These are phyloP conservation scores for Dipteronia dyeriana DNA, from an alignment of 345 rosid species.

Conservation along the genomic window DNA sequence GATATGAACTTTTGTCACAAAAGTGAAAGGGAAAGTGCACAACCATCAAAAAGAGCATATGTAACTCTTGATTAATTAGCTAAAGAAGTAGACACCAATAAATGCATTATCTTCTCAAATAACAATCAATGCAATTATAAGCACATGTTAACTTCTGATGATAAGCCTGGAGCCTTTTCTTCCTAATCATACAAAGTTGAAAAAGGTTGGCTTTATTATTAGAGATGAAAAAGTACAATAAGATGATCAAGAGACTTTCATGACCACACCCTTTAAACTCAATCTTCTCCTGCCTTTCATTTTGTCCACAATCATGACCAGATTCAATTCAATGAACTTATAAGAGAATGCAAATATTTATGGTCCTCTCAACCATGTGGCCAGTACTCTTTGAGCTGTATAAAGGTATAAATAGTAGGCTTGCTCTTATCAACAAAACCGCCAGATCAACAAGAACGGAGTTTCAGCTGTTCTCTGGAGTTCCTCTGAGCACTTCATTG, in stretches of 20 bases:
- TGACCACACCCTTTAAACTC: background rate
- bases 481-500: slow-evolving; percentile 42
- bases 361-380: background rate
- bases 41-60: too few species aligned
- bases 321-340: background rate
- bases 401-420: background rate
- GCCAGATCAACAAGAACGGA: background rate
- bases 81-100: background rate
- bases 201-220: background rate
- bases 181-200: background rate
- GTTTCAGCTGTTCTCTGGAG: slow-evolving; percentile 26
- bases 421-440: background rate
- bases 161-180: background rate
- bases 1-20: too few species aligned
- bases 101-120: background rate
- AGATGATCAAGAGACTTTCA: background rate
- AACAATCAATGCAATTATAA: too few species aligned
- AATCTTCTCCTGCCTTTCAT: background rate
- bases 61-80: background rate
- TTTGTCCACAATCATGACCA: slow-evolving; percentile 6
- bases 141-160: background rate
- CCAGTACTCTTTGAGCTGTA: background rate
- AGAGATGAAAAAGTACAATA: background rate
- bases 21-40: too few species aligned
- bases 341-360: background rate